Percentiles rank a stretch among this genome's conserved stretches.
phyloP scores from a whole-genome alignment of 805 yeast species.

The Saturnispora sanitii region DNA sequence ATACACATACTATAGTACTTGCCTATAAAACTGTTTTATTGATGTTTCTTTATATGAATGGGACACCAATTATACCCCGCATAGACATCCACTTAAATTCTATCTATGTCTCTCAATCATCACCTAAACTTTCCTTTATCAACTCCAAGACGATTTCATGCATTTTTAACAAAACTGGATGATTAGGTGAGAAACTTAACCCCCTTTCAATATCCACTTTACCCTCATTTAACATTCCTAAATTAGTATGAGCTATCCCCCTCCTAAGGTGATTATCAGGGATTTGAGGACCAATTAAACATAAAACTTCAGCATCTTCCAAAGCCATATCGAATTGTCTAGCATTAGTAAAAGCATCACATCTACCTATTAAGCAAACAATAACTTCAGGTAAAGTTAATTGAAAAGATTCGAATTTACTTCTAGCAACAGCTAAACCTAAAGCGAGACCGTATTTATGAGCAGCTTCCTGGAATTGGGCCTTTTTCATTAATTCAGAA shows the following conservation, averaged over 20 bases:
- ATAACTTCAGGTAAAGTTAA: constrained; percentile 60
- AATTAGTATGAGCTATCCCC: constrained; percentile 51
- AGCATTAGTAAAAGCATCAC: constrained; percentile 55
- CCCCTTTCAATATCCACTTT: constrained; percentile 67
- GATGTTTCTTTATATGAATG: too few species aligned
- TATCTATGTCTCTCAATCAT: too few species aligned
- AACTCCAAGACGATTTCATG: constrained; percentile 36
- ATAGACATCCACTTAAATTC: too few species aligned
- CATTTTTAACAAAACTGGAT: constrained; percentile 40
- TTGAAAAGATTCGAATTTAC: constrained; percentile 67
- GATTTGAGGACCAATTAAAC: constrained; percentile 45
- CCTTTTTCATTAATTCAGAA: constrained; percentile 43
- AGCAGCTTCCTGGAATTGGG: constrained; percentile 48
- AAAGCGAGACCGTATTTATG: constrained; percentile 58
- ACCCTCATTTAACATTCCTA: constrained; percentile 55
- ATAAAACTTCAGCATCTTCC: constrained; percentile 59
- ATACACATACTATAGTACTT: too few species aligned
- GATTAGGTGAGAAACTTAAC: constrained; percentile 47
- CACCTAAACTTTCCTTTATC: constrained; percentile 53
- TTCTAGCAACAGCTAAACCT: constrained; percentile 57
- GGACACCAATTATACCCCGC: too few species aligned
- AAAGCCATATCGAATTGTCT: constrained; percentile 48
- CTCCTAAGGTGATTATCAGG: constrained; percentile 68
- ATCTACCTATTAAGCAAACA: constrained; percentile 56
- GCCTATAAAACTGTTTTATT: too few species aligned